Percentiles rank a stretch among this genome's conserved stretches.
Evolutionary conservation across 1,284 basidiomycete species (phyloP).

Genomic region (Papiliotrema laurentii): DNA sequence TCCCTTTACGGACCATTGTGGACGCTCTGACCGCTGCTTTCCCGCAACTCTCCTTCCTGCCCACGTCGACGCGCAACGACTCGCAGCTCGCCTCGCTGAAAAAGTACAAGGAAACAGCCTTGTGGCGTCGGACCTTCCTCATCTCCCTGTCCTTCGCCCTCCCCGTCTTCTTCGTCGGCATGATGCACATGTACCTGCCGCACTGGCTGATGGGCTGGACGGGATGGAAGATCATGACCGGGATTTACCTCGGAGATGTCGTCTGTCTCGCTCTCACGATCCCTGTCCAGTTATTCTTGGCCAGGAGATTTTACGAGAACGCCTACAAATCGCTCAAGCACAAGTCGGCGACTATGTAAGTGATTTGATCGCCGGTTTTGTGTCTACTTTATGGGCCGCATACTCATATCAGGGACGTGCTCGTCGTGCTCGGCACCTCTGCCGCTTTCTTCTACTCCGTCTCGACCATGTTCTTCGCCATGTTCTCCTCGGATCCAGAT

Average conservation of each 20-base stretch:
- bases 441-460: slow-evolving; percentile 90
- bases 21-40: slow-evolving; percentile 69
- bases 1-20: slow-evolving; percentile 78
- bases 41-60: slow-evolving; percentile 45
- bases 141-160: slow-evolving; percentile 74
- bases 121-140: slow-evolving; percentile 81
- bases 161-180: slow-evolving; percentile 87
- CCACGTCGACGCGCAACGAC: slow-evolving; percentile 35
- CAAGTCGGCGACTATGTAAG: slow-evolving; percentile 66
- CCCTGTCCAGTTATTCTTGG: slow-evolving; percentile 91
- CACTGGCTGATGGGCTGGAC: slow-evolving; percentile 51
- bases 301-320: slow-evolving; percentile 77
- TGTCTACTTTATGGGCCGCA: no score
- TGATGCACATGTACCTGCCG: slow-evolving; percentile 66
- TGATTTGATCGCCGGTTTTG: not conserved
- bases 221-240: slow-evolving; percentile 52
- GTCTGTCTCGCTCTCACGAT: slow-evolving; percentile 78
- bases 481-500: slow-evolving; percentile 55
- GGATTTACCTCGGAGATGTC: slow-evolving; percentile 78
- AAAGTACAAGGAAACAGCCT: slow-evolving; percentile 83
- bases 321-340: slow-evolving; percentile 90
- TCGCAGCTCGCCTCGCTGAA: slow-evolving; percentile 88
- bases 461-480: slow-evolving; percentile 63
- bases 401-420: slow-evolving; percentile 72
- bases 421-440: slow-evolving; percentile 91